Evolutionary conservation across 257 asterid genomes (phyloP).

Genomic region (Ajuga chamaepitys): DNA sequence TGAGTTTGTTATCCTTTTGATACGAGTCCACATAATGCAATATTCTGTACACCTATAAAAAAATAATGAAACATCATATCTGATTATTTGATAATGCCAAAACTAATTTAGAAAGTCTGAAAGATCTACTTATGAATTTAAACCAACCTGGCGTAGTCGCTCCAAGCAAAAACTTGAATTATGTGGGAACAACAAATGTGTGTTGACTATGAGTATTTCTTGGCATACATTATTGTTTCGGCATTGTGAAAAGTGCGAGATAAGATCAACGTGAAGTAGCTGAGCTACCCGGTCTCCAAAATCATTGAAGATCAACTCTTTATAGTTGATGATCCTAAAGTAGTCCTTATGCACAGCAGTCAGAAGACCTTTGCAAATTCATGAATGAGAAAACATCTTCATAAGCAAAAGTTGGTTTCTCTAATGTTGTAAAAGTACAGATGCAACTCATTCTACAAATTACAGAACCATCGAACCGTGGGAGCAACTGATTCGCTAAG

Average conservation of each 20-base stretch:
- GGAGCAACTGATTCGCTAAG: too few relatives aligned
- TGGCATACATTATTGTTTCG: slow-evolving; percentile 48
- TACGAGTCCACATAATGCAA: slow-evolving; percentile 75
- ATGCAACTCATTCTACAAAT: not conserved
- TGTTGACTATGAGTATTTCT: slow-evolving; percentile 88
- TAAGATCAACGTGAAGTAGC: slow-evolving; percentile 77
- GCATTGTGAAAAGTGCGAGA: slow-evolving; percentile 53
- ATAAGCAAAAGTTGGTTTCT: not conserved
- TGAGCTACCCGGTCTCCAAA: slow-evolving; percentile 99
- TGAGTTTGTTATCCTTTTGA: slow-evolving; percentile 76
- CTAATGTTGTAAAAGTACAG: not conserved
- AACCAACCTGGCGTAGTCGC: slow-evolving; percentile 78
- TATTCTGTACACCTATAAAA: slow-evolving; percentile 75
- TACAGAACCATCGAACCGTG: not conserved
- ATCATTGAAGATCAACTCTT: slow-evolving; percentile 87
- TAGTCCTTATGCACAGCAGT: slow-evolving; percentile 87
- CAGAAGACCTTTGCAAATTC: slow-evolving; percentile 55
- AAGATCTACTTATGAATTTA: not conserved
- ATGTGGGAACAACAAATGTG: slow-evolving; percentile 89
- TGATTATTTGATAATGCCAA: not conserved
- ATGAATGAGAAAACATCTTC: slow-evolving; percentile 1
- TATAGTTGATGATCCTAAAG: slow-evolving; percentile 68
- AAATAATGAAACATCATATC: not conserved
- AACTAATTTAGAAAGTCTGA: not conserved
- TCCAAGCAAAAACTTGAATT: slow-evolving; percentile 85